Percentiles rank a stretch among this genome's conserved stretches.
These are phyloP conservation scores for Umbilicus rupestris DNA, from an alignment of 164 flowering plant genomes.

Conservation along the genomic window DNA sequence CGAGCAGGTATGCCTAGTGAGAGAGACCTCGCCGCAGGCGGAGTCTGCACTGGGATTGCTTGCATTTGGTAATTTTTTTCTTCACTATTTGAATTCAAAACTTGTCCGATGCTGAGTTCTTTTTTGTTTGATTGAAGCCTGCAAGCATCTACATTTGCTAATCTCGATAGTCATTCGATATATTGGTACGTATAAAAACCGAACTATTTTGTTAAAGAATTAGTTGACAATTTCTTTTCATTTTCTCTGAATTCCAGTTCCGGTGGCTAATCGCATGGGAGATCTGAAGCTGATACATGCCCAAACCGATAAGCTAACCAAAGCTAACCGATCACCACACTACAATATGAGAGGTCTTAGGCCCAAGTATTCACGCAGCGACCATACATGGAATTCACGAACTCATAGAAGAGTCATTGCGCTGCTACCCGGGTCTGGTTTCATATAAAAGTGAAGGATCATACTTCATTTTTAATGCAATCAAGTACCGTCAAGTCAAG, in stretches of 20 bases:
- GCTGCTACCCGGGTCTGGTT: conserved; percentile 1
- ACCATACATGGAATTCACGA: conserved; percentile 2
- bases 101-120: neutral
- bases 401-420: neutral
- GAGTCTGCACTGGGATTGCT: neutral
- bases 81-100: no score
- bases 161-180: no score
- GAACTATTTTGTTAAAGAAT: no score
- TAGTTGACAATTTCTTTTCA: neutral
- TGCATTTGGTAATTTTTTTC: neutral
- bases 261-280: neutral
- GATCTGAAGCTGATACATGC: neutral
- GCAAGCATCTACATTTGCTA: neutral
- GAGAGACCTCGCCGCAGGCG: no score
- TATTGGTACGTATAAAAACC: no score
- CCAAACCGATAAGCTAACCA: neutral
- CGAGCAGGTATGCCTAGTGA: no score
- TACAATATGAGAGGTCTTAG: neutral
- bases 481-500: neutral
- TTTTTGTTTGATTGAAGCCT: neutral
- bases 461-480: neutral
- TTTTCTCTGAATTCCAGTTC: neutral
- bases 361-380: neutral
- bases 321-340: neutral
- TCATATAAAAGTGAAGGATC: conserved; percentile 6